Conservation (phyloP, 2,329 filamentous ascomycete species). For the Fulvia fulva region DNA sequence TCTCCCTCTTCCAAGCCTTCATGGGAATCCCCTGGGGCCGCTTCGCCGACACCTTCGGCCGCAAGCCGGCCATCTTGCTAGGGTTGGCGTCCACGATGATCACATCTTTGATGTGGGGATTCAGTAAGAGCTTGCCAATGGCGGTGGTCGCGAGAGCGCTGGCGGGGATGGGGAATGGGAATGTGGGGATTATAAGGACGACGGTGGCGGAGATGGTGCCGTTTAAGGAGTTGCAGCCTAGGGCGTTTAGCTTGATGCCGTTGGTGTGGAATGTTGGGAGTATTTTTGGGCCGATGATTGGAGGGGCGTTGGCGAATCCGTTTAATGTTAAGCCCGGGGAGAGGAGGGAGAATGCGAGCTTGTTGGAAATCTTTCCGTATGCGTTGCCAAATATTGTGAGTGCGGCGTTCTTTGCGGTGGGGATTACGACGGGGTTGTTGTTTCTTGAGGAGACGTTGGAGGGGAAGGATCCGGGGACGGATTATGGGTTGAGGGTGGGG, state of each 20-base stretch:
- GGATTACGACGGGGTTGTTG: conserved; percentile 67
- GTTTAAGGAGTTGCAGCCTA: conserved; percentile 77
- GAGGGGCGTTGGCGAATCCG: conserved; percentile 80
- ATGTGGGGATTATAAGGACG: conserved; percentile 70
- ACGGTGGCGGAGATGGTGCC: conserved; percentile 93
- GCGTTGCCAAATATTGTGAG: conserved; percentile 77
- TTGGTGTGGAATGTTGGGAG: conserved; percentile 83
- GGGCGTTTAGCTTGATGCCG: conserved; percentile 91
- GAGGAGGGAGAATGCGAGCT: conserved; percentile 46
- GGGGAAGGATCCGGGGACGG: conserved; percentile 61
- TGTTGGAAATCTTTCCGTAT: conserved; percentile 77
- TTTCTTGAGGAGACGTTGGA: conserved; percentile 86
- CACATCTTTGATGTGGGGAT: conserved; percentile 76
- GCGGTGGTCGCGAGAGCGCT: conserved; percentile 72
- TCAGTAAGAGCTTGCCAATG: conserved; percentile 75
- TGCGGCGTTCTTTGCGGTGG: conserved; percentile 71
- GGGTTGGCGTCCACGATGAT: conserved; percentile 76
- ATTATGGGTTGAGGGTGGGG: conserved; percentile 74
- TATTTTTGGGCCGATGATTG: conserved; percentile 83
- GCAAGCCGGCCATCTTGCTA: conserved; percentile 74
- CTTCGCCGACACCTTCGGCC: conserved; percentile 71
- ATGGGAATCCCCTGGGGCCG: conserved; percentile 87
- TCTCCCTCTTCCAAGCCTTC: conserved; percentile 74
- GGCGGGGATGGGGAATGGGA: conserved; percentile 83
- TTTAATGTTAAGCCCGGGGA: conserved; percentile 64